These are phyloP conservation scores for Rhodotorula diobovata DNA, from an alignment of 768 basidiomycete genomes.

Conservation along the genomic window DNA sequence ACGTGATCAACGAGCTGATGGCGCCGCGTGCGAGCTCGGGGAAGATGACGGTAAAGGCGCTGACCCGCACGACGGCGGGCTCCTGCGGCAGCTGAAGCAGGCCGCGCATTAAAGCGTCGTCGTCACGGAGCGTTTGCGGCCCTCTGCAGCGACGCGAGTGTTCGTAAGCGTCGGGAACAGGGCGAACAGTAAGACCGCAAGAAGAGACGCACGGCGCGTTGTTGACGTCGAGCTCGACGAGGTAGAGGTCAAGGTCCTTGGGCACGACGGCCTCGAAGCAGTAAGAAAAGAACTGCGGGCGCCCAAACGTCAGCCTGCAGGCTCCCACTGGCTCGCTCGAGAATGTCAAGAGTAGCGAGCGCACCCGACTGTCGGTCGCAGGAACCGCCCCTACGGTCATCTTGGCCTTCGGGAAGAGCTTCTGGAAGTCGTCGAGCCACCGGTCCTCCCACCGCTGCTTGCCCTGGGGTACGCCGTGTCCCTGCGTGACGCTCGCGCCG, in stretches of 20 bases:
- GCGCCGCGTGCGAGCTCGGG: slow-evolving; percentile 18
- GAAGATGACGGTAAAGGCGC: slow-evolving; percentile 20
- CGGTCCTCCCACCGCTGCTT: slow-evolving; percentile 19
- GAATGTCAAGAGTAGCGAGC: no score
- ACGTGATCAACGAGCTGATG: slow-evolving; percentile 3
- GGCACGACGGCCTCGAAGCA: slow-evolving; percentile 24
- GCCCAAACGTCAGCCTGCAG: not conserved
- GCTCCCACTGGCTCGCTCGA: no score
- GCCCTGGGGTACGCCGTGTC: not conserved
- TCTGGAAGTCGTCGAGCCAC: slow-evolving; percentile 19
- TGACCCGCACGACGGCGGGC: slow-evolving; percentile 21
- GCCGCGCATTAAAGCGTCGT: slow-evolving; percentile 21
- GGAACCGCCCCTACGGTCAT: slow-evolving; percentile 12
- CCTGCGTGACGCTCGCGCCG: slow-evolving; percentile 35
- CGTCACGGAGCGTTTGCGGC: slow-evolving; percentile 4
- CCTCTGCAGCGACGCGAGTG: not conserved
- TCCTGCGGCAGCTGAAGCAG: slow-evolving; percentile 20
- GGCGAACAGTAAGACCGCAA: no score
- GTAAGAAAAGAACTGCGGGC: slow-evolving; percentile 23
- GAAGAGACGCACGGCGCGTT: not conserved
- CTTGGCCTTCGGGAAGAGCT: slow-evolving; percentile 19
- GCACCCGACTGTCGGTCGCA: slow-evolving; percentile 7
- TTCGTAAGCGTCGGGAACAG: no score
- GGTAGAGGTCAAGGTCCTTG: slow-evolving; percentile 23
- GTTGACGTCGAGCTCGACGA: slow-evolving; percentile 32